phyloP scores from a whole-genome alignment of 441 rosid species.

The Croton laevigatus region DNA sequence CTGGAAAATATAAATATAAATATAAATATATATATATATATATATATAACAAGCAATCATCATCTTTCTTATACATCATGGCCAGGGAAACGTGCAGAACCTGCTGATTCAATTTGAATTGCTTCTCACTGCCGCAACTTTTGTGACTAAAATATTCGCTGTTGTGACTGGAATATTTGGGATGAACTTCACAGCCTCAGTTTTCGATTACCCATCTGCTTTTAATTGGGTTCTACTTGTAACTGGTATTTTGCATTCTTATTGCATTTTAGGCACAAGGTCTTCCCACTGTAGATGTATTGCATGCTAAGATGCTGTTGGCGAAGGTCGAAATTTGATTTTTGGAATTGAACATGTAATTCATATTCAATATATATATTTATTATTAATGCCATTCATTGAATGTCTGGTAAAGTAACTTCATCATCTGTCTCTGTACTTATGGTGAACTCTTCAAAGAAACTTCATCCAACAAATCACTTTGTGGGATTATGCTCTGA shows the following conservation, averaged over 20 bases:
- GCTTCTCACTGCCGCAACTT: constrained; percentile 94
- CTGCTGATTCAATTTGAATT: constrained; percentile 89
- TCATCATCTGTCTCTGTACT: neutral
- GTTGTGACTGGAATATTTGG: constrained; percentile 86
- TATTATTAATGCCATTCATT: neutral
- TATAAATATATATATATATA: no score
- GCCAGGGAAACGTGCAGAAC: constrained; percentile 93
- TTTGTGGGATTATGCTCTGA: constrained; percentile 1
- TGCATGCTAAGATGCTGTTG: constrained; percentile 11
- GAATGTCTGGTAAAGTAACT: neutral
- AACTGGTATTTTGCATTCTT: constrained; percentile 63
- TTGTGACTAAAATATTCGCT: constrained; percentile 78
- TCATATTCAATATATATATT: neutral
- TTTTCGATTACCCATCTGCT: constrained; percentile 56
- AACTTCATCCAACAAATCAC: neutral
- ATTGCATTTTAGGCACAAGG: constrained; percentile 77
- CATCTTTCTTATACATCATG: neutral
- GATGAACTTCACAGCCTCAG: constrained; percentile 70
- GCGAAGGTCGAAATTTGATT: neutral
- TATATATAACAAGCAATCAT: no score
- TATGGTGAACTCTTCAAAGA: neutral
- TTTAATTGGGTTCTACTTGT: constrained; percentile 74
- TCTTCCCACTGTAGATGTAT: constrained; percentile 56
- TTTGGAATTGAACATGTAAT: constrained; percentile 1
- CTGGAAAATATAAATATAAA: constrained; percentile 1